A percentile compares a stretch with the other conserved stretches of the same genome.
phyloP scores from a whole-genome alignment of 2,329 filamentous ascomycete species.

The Aspergillus candidus region DNA sequence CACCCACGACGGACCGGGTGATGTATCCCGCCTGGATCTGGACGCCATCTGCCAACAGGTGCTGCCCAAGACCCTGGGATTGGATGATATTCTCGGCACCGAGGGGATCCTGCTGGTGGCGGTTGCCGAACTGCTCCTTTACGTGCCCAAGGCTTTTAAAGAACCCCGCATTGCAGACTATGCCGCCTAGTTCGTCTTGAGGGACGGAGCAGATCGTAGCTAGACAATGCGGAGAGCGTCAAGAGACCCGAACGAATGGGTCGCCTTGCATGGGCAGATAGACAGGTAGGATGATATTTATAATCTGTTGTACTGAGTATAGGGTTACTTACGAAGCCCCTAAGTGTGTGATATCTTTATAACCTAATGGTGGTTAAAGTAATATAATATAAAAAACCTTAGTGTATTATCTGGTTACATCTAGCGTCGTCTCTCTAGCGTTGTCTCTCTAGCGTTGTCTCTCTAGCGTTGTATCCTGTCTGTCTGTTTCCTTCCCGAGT shows the following conservation, averaged over 20 bases:
- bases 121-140: constrained; percentile 28
- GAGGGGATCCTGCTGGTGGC: constrained; percentile 39
- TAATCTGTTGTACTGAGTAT: too few species aligned
- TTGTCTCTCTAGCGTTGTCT: too few species aligned
- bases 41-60: constrained; percentile 35
- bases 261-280: background rate
- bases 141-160: constrained; percentile 25
- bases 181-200: constrained; percentile 17
- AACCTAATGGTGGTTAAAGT: too few species aligned
- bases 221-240: too few species aligned
- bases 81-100: constrained; percentile 43
- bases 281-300: too few species aligned
- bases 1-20: constrained; percentile 42
- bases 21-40: constrained; percentile 35
- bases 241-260: background rate
- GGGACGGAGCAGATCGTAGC: background rate
- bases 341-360: too few species aligned
- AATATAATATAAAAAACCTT: too few species aligned
- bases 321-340: too few species aligned
- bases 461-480: too few species aligned
- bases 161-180: constrained; percentile 42
- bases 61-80: constrained; percentile 16
- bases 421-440: too few species aligned
- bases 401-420: too few species aligned
- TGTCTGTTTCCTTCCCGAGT: too few species aligned